Evolutionary conservation across 2,329 filamentous ascomycete species (phyloP), one percentile per base, ranked within the genome.

Genomic region (Aspergillus melleus): DNA sequence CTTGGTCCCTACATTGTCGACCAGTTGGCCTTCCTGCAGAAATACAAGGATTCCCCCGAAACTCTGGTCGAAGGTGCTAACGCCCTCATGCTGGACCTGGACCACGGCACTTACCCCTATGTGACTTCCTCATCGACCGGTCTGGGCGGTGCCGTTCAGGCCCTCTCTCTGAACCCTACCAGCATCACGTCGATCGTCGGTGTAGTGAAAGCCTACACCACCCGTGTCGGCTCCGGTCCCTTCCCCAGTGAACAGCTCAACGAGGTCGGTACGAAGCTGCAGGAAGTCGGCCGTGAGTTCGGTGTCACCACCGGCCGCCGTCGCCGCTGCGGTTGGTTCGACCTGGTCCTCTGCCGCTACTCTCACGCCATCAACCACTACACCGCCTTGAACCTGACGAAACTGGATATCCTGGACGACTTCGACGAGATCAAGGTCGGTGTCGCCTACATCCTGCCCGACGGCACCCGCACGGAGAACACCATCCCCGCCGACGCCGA

Each of bases 131-230:
- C 81, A 61, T 77, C 79, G 66, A 76, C 79, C 55, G 80, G 79
- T 59, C 72, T 81, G 11, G 79, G 78, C 29, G 79, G 79, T 47
- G 78, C 78, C 62, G 85, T 85, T 67, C 85, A 85, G 52, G 85
- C 85, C 24, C 80, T 88, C 16, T 84, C 84, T 42, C 74, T 88
- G 42, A 84, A 82, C 70, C 85, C 84, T 56, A 77, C 80, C 58
- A 82, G 81, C 62, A 81, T 88, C 66, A 81, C 79, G 61, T 81
- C 82, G 61, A 81, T 86, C 57, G 83, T 88, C 66, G 86, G 86
- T 57, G 86, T 88, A 2, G 83, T 88, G 50, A 88, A 88, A 71
- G 86, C 86, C 29, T 88, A 88, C 78, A 87, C 85, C 49, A 86
- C 85, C 4, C 82, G 83, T 52, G 83, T 85, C 32, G 80, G 79